These are phyloP conservation scores for Wallemia mellicola DNA, from an alignment of 1,284 basidiomycete genomes.

Conservation along the genomic window DNA sequence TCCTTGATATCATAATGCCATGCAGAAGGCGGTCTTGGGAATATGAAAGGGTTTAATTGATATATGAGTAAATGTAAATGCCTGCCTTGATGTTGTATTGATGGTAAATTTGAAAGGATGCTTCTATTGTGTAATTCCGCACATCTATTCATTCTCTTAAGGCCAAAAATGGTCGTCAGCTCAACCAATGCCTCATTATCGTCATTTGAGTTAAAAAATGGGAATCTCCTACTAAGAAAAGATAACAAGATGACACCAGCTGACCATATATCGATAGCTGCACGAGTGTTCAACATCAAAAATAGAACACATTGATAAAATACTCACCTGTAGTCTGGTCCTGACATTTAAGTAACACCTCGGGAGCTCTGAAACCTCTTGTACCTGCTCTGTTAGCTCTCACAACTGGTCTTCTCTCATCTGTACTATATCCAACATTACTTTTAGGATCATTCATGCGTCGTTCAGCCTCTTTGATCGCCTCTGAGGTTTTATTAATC, in stretches of 20 bases:
- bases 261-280: constrained; percentile 90
- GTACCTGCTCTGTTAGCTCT: constrained; percentile 94
- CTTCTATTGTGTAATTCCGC: constrained; percentile 72
- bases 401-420: constrained; percentile 25
- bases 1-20: constrained; percentile 5
- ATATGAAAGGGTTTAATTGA: constrained; percentile 41
- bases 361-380: constrained; percentile 82
- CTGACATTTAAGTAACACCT: constrained; percentile 81
- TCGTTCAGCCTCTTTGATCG: not conserved
- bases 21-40: constrained; percentile 8
- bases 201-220: constrained; percentile 76
- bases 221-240: constrained; percentile 75
- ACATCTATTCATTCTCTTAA: constrained; percentile 47
- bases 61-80: constrained; percentile 42
- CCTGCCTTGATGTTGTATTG: constrained; percentile 31
- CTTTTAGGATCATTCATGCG: constrained; percentile 8
- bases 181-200: constrained; percentile 90
- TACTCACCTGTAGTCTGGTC: constrained; percentile 63
- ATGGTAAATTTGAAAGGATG: constrained; percentile 55
- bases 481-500: not conserved
- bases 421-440: constrained; percentile 5
- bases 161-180: constrained; percentile 63
- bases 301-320: constrained; percentile 1
- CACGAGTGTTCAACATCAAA: constrained; percentile 4
- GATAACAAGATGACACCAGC: constrained; percentile 75